Percentiles rank a stretch among this genome's conserved stretches.
phyloP scores from a whole-genome alignment of 106 monocot species.

The Dendrobium chrysotoxum region DNA sequence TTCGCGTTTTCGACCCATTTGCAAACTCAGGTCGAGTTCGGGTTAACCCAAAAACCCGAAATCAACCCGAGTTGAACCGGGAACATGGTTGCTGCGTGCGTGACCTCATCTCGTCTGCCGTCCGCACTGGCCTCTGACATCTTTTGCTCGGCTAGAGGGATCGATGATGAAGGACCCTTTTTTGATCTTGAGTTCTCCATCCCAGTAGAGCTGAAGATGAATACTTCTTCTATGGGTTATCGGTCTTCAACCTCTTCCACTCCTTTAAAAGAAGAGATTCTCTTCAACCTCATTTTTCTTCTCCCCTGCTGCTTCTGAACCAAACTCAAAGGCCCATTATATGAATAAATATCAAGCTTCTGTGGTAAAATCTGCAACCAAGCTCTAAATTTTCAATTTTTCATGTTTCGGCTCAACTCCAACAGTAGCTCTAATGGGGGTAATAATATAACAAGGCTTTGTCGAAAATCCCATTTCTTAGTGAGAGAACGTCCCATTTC shows the following conservation, averaged over 20 bases:
- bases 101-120: too few relatives aligned
- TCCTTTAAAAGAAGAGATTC: background rate
- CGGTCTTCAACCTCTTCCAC: background rate
- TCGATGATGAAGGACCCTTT: background rate
- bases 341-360: background rate
- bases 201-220: background rate
- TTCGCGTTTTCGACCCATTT: too few relatives aligned
- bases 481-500: too few relatives aligned
- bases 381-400: background rate
- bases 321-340: background rate
- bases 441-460: too few relatives aligned
- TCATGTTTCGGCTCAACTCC: background rate
- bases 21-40: too few relatives aligned
- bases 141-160: background rate
- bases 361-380: background rate
- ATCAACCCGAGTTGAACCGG: too few relatives aligned
- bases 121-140: too few relatives aligned
- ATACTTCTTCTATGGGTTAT: background rate
- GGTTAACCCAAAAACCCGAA: too few relatives aligned
- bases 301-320: background rate
- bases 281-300: background rate
- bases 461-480: too few relatives aligned
- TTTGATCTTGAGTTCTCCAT: conserved; percentile 6
- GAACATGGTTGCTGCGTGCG: too few relatives aligned
- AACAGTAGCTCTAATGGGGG: conserved; percentile 5